These are phyloP conservation scores for Globisporangium sylvaticum DNA, from an alignment of 352 stramenopile species.

Conservation along the genomic window DNA sequence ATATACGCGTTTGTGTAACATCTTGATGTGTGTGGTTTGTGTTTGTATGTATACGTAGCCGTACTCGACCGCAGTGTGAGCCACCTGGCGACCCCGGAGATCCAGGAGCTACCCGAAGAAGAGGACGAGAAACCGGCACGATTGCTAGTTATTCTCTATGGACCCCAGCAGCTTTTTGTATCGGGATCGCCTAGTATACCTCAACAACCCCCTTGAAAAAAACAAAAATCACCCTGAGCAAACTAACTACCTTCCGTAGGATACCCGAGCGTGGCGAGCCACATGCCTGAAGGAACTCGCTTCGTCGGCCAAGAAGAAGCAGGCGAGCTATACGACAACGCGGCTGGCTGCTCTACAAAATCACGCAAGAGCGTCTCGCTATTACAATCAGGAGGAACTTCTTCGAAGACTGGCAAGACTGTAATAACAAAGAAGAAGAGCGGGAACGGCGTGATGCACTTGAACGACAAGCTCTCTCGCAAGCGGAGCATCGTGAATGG, in stretches of 20 bases:
- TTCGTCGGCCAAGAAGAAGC: conserved; percentile 18
- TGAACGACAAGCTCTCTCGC: conserved; percentile 20
- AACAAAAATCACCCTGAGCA: neutral
- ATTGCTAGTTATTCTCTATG: neutral
- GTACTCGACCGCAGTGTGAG: neutral
- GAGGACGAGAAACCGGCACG: conserved; percentile 6
- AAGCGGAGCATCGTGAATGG: conserved; percentile 3
- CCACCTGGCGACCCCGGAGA: conserved; percentile 1
- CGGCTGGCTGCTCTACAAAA: neutral
- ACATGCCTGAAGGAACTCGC: conserved; percentile 36
- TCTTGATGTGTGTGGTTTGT: too few species aligned
- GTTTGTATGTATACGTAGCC: too few species aligned
- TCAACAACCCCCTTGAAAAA: neutral
- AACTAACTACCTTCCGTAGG: conserved; percentile 13
- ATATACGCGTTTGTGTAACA: too few species aligned
- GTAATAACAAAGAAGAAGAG: conserved; percentile 2
- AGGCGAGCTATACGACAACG: conserved; percentile 8
- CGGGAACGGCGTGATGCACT: conserved; percentile 4
- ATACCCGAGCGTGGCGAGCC: conserved; percentile 34
- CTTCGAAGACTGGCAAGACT: neutral
- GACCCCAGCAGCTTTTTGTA: neutral
- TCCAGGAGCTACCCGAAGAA: conserved; percentile 12
- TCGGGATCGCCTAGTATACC: neutral
- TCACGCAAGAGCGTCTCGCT: neutral
- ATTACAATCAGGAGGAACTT: neutral